Conservation (phyloP, 1,139 yeast genomes). For the Suhomyces bokatorum region DNA sequence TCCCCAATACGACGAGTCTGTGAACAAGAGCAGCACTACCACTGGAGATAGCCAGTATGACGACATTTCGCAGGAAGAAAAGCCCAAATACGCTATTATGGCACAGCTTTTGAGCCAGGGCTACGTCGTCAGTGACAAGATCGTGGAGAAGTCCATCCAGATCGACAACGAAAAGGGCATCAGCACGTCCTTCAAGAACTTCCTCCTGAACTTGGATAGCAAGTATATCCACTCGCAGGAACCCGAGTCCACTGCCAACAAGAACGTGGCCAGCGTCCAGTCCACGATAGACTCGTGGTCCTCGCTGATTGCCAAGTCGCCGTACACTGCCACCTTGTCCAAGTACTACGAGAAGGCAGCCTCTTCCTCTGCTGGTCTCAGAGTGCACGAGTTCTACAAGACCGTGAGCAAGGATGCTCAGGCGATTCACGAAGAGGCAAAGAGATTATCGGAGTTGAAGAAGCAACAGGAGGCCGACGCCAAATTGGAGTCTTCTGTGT, state of each 20-base stretch:
- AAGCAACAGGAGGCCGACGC: constrained; percentile 24
- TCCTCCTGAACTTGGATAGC: constrained; percentile 54
- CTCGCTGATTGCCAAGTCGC: constrained; percentile 16
- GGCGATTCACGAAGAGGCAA: constrained; percentile 73
- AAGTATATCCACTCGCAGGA: constrained; percentile 61
- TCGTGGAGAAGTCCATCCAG: constrained; percentile 58
- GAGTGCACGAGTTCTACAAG: constrained; percentile 53
- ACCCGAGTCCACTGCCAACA: constrained; percentile 33
- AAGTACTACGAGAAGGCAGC: constrained; percentile 53
- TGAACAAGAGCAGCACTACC: constrained; percentile 19
- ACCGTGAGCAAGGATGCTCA: constrained; percentile 55
- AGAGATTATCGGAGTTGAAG: constrained; percentile 63
- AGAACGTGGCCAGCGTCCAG: constrained; percentile 15
- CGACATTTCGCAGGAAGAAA: constrained; percentile 72
- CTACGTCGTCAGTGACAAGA: constrained; percentile 62
- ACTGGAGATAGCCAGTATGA: constrained; percentile 39
- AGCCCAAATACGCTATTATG: constrained; percentile 73
- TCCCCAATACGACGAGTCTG: constrained; percentile 15
- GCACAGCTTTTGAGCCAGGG: constrained; percentile 79
- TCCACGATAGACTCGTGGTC: constrained; percentile 14
- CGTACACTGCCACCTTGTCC: constrained; percentile 32
- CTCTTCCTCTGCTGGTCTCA: constrained; percentile 47
- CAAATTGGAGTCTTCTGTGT: constrained; percentile 7
- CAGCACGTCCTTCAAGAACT: constrained; percentile 55
- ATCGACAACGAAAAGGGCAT: constrained; percentile 68